phyloP scores from a whole-genome alignment of 306 rosid genomes.

The Oxytropis ochrocephala region DNA sequence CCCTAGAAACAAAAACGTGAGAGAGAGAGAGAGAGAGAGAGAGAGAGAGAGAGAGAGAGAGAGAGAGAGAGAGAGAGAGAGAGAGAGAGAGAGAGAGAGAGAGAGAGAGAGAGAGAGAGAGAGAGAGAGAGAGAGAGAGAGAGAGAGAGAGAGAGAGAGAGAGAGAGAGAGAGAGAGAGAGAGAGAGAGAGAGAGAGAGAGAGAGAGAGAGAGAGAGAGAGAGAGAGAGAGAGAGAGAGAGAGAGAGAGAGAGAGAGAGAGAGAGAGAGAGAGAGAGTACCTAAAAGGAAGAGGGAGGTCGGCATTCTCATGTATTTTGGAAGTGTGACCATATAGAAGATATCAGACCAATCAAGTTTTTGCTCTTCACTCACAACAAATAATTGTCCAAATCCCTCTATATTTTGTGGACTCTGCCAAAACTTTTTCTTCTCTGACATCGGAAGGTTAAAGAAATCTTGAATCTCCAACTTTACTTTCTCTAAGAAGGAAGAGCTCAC shows the following conservation, averaged over 20 bases:
- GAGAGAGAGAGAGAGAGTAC: slow-evolving; percentile 1
- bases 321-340: slow-evolving; percentile 33
- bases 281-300: slow-evolving; percentile 41
- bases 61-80: too few relatives aligned
- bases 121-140: too few relatives aligned
- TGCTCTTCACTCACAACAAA: slow-evolving; percentile 38
- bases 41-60: too few relatives aligned
- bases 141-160: too few relatives aligned
- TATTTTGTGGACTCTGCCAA: slow-evolving; percentile 38
- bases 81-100: too few relatives aligned
- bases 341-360: slow-evolving; percentile 48
- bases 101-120: too few relatives aligned
- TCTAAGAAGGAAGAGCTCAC: slow-evolving; percentile 36
- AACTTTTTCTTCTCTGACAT: slow-evolving; percentile 44
- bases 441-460: slow-evolving; percentile 43
- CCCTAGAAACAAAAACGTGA: too few relatives aligned
- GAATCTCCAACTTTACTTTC: slow-evolving; percentile 31
- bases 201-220: too few relatives aligned
- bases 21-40: too few relatives aligned
- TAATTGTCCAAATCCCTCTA: slow-evolving; percentile 67
- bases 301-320: slow-evolving; percentile 40
- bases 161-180: too few relatives aligned
- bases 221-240: neutral
- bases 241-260: neutral
- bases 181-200: too few relatives aligned